Base-by-base conservation (phyloP, 2,329 filamentous ascomycete genomes). In the Proliferodiscus dingleyae region DNA sequence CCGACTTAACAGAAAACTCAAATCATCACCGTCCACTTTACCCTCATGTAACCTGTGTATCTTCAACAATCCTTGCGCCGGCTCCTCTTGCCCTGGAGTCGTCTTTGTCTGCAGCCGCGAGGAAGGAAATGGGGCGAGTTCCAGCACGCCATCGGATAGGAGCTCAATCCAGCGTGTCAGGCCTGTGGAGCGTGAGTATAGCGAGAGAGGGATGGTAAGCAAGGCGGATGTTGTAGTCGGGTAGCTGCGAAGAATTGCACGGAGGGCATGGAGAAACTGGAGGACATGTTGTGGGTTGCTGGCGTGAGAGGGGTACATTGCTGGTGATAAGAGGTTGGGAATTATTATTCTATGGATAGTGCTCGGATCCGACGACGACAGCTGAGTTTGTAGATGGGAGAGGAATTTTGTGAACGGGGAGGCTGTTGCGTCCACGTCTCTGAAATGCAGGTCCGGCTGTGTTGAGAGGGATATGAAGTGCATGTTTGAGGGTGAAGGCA, bases 1-100 rank as follows among this genome's bases (percentile, higher is more conserved):
- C 58, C 88, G 76, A 64, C 89, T 95, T 41, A 98, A 69, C 50
- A 83, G 90, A 65, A 98, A 98, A 4, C 89, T 89, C 66, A 95
- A 77, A 66, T 96, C 89, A 60, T 95, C 87, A 19, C 87, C 82
- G 43, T 84, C 75, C 51, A 81, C 81, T 47, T 78, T 78, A 30
- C 78, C 73, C 48, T 81, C 80, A 2, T 79, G 91, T 28, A 97
- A 67, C 43, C 83, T 83, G 64, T 95, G 88, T 1, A 94, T 79
- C 51, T 83, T 86, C 15, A 97, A 69, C 66, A 97, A 79, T 1
- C 93, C 93, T 62, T 97, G 91, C 1, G 86, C 83, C 46, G 84
- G 81, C 47, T 95, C 89, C 49, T 87, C 84, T 55, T 68, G 72
- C 32, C 34, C 34, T 3, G 34, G 34, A 9, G 19, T 21, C 11